Conservation (phyloP, 306 rosid genomes). For the Trifolium pratense region DNA sequence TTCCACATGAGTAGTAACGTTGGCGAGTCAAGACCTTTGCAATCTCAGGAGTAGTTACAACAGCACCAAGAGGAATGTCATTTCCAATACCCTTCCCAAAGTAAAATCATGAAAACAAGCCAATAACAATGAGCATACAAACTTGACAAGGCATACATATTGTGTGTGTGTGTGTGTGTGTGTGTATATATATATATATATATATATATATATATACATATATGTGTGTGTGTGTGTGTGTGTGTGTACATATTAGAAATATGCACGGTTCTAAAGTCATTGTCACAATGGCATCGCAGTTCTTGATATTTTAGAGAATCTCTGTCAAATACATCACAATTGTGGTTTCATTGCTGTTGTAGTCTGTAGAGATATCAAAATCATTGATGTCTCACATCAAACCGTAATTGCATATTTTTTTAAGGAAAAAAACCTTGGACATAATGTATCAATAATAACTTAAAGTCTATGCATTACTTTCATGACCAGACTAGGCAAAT, state of each 20-base stretch:
- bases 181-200: too few relatives aligned
- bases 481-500: background rate
- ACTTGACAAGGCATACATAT: too few relatives aligned
- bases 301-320: background rate
- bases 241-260: too few relatives aligned
- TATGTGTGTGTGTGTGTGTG: too few relatives aligned
- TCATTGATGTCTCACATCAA: background rate
- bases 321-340: background rate
- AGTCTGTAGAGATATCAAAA: background rate
- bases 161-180: too few relatives aligned
- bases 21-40: constrained; percentile 72
- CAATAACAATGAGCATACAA: constrained; percentile 20
- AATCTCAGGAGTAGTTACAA: constrained; percentile 92
- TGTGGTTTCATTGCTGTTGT: background rate
- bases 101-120: constrained; percentile 37
- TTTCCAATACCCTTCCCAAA: constrained; percentile 84
- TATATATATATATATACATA: too few relatives aligned
- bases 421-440: background rate
- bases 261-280: too few relatives aligned
- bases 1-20: too few relatives aligned
- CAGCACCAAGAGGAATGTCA: constrained; percentile 98
- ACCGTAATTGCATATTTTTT: background rate
- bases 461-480: background rate
- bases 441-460: background rate
- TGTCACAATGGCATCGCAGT: background rate